A percentile compares a stretch with the other conserved stretches of the same genome.
These are phyloP conservation scores for Calophaca sinica DNA, from an alignment of 306 rosid genomes.

Conservation along the genomic window DNA sequence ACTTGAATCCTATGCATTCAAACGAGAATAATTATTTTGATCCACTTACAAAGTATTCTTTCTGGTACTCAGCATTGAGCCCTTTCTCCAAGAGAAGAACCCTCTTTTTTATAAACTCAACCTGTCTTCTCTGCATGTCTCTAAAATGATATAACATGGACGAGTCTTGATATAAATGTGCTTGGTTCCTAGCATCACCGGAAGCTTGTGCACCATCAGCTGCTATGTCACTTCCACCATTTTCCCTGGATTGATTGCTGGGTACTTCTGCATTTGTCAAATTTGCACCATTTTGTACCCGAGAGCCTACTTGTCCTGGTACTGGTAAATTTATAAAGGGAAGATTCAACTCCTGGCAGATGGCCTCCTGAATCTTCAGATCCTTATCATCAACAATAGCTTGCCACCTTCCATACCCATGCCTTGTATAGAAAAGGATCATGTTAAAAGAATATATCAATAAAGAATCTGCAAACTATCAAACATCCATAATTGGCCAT, in stretches of 20 bases:
- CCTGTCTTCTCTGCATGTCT: slow-evolving; percentile 97
- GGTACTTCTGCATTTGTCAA: slow-evolving; percentile 57
- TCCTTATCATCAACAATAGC: slow-evolving; percentile 95
- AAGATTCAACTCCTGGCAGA: slow-evolving; percentile 97
- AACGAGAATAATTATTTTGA: neutral
- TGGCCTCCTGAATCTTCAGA: slow-evolving; percentile 84
- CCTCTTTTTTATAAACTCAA: slow-evolving; percentile 93
- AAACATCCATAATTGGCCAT: slow-evolving; percentile 21
- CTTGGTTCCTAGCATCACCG: slow-evolving; percentile 64
- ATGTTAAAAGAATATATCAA: slow-evolving; percentile 35
- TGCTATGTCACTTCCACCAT: slow-evolving; percentile 65
- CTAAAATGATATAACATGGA: slow-evolving; percentile 72
- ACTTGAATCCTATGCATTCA: slow-evolving; percentile 21
- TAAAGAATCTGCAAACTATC: slow-evolving; percentile 32
- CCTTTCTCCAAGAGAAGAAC: slow-evolving; percentile 99
- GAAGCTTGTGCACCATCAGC: slow-evolving; percentile 70
- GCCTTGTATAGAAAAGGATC: slow-evolving; percentile 58
- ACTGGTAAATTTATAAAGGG: slow-evolving; percentile 75
- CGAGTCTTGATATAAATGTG: slow-evolving; percentile 69
- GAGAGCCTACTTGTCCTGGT: slow-evolving; percentile 70
- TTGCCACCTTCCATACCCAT: slow-evolving; percentile 99
- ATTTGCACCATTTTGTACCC: slow-evolving; percentile 68
- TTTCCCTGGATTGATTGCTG: slow-evolving; percentile 65
- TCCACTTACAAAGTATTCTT: slow-evolving; percentile 84
- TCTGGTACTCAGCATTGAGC: slow-evolving; percentile 83